Percentiles rank a stretch among this genome's conserved stretches.
phyloP scores from a whole-genome alignment of 495 filamentous ascomycete species.

The Hyphodiscus hymeniophilus region DNA sequence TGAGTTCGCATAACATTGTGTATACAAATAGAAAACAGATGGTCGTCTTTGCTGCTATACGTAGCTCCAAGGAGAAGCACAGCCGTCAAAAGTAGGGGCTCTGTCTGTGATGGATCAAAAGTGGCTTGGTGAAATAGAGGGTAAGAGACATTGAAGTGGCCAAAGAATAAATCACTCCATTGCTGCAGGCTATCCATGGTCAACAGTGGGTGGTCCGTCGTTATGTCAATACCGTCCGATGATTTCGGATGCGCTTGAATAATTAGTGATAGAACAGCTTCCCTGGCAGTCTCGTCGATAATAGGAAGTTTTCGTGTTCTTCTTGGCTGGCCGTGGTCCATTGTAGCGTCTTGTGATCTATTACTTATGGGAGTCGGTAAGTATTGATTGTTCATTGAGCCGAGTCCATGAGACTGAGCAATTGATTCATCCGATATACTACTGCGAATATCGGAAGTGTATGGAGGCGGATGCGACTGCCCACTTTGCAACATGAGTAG shows the following conservation, averaged over 20 bases:
- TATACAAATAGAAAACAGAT: constrained; percentile 44
- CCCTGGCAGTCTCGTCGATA: constrained; percentile 31
- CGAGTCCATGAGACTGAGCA: background rate
- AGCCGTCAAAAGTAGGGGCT: constrained; percentile 39
- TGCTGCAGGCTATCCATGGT: constrained; percentile 37
- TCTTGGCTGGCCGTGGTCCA: background rate
- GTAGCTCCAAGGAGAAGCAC: constrained; percentile 47
- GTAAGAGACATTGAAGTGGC: constrained; percentile 45
- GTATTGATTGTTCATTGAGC: background rate
- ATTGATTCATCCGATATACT: background rate
- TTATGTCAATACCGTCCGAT: constrained; percentile 33
- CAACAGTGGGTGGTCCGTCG: constrained; percentile 37
- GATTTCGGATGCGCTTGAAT: constrained; percentile 30
- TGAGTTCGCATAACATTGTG: constrained; percentile 38
- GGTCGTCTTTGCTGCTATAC: constrained; percentile 44
- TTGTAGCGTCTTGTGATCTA: background rate
- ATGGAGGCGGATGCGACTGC: background rate
- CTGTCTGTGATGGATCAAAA: constrained; percentile 37
- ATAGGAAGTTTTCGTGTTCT: constrained; percentile 17
- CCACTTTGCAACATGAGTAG: constrained; percentile 10
- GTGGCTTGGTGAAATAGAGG: constrained; percentile 45
- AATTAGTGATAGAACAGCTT: constrained; percentile 36
- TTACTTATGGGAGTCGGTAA: background rate
- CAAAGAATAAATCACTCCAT: constrained; percentile 47
- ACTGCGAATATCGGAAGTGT: background rate